Evolutionary conservation across 2,329 filamentous ascomycete genomes (phyloP), one percentile per base, ranked within the genome.

Genomic region (Onygenales sp.): DNA sequence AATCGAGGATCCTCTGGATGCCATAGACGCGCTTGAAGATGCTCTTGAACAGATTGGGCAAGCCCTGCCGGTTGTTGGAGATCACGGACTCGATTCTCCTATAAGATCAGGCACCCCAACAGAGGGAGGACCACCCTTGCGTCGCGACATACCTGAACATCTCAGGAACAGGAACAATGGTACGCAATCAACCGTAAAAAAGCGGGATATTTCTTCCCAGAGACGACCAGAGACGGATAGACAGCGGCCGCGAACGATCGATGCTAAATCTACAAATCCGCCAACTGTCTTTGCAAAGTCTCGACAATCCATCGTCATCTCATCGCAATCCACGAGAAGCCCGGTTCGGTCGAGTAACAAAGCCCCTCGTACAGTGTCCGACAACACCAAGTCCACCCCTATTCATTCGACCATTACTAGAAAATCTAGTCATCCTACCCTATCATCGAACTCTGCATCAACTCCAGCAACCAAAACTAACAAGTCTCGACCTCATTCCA

Each of bases 1-100:
- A 31, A 64, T 66, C 32, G 72, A 77, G 57, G 70, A 76, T 54
- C 74, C 75, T 2, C 73, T 79, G 33, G 71, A 74, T 52, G 77
- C 75, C 4, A 67, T 78, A 37, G 77, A 80, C 58, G 72, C 70
- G 2, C 67, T 78, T 6, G 75, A 79, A 53, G 76, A 80, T 52
- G 76, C 73, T 6, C 67, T 79, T 2, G 76, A 79, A 52, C 69
- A 74, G 42, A 65, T 78, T 57, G 62, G 70, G 57, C 63, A 70
- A 48, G 64, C 64, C 2, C 63, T 76, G 27, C 67, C 69, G 8
- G 55, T 52, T 13, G 43, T 56, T n/a, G 37, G 49, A 7, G 54
- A 58, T 40, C 40, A 54, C 4, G 56, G 56, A 4, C 62, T 69
- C 13, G 62, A 71, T 40, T 61, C 59, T 14, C 58, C 58, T 39